phyloP scores from a whole-genome alignment of 495 filamentous ascomycete species.

The Lasiosphaeria hispida region DNA sequence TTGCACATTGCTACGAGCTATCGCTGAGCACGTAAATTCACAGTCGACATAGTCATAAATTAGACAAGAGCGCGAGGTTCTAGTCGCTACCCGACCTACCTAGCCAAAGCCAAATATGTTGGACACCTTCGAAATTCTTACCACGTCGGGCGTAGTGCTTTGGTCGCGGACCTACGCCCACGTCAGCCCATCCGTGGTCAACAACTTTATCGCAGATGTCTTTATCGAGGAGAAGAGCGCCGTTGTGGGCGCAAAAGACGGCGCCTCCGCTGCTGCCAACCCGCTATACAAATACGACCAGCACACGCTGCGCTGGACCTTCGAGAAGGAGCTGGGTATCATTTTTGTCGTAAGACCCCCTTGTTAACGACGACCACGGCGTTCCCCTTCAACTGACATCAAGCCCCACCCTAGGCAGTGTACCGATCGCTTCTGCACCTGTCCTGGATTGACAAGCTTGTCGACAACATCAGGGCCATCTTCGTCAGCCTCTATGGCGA shows the following conservation, averaged over 20 bases:
- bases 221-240: conserved; percentile 89
- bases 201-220: conserved; percentile 91
- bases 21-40: no score
- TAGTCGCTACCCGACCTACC: not conserved
- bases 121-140: conserved; percentile 93
- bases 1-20: not conserved
- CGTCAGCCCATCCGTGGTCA: conserved; percentile 78
- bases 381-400: conserved; percentile 16
- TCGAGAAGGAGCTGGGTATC: conserved; percentile 83
- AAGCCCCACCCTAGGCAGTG: conserved; percentile 67
- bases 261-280: conserved; percentile 56
- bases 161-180: conserved; percentile 88
- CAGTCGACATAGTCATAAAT: no score
- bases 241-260: conserved; percentile 55
- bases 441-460: conserved; percentile 93
- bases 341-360: conserved; percentile 87
- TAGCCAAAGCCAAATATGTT: conserved; percentile 58
- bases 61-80: no score
- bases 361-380: not conserved
- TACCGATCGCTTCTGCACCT: conserved; percentile 94
- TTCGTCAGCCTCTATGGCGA: conserved; percentile 87
- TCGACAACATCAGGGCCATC: conserved; percentile 88
- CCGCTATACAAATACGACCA: conserved; percentile 85
- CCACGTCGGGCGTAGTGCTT: conserved; percentile 91
- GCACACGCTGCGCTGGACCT: conserved; percentile 93